Base-by-base conservation (phyloP, 1,284 basidiomycete genomes). In the Ganoderma meredithae region DNA sequence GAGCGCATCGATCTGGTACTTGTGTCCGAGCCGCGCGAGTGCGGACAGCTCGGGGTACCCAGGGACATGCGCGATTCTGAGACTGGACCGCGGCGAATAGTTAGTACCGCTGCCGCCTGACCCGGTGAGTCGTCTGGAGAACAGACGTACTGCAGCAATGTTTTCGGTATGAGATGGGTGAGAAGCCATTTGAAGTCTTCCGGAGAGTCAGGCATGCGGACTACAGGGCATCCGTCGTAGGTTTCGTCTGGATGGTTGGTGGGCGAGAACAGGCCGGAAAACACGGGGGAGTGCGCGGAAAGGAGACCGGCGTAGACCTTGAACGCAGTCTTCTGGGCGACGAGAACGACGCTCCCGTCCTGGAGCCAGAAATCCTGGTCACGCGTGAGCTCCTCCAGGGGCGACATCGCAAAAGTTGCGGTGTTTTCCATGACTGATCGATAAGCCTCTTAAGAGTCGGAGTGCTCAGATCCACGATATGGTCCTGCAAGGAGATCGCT, bases 261-360 rank as follows among this genome's bases (percentile, higher is more conserved):
- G 10, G 64, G 31, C 22, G 52, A 53, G 56, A 71, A 63, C 60
- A 71, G 61, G 44, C 67, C 70, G 15, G 59, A 31, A 39, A 71
- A 71, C 2, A 71, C 65, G 10, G 61, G 41, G 1, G 70, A 71
- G 5, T 65, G 64, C 2, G 52, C 52, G 1, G 44, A 25, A 7
- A 62, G 61, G 13, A 74, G 88, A 0, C 91, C 89, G 1, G 84
- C 83, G 74, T 93, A 90, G 1, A 93, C 87, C 70, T 88, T 91
- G 83, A 93, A 93, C 0, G 84, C 86, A 13, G 83, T 83, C 10
- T 78, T 77, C 0, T 83, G 84, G 1, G 87, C 82, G 49, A 90
- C 76, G 65, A 93, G 83, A 56, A 92, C 80, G 43, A 91, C 80
- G 73, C 91, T 93, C 3, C 91, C 91, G 72, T 93, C 91, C 0